These are phyloP conservation scores for Exophiala aquamarina DNA, from an alignment of 2,329 filamentous ascomycete genomes.

Conservation along the genomic window DNA sequence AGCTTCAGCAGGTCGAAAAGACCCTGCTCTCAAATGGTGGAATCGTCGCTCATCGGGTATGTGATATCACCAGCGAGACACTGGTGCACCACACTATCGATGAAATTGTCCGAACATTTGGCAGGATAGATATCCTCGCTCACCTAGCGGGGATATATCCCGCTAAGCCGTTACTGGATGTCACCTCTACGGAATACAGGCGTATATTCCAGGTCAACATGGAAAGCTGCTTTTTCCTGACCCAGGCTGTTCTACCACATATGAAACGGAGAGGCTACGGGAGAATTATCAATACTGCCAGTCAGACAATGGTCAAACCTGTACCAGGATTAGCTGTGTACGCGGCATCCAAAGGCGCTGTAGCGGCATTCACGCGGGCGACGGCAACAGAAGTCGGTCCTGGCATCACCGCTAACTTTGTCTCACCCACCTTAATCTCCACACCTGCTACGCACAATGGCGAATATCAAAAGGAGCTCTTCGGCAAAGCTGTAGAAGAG, in stretches of 20 bases:
- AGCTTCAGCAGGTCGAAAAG: slow-evolving; percentile 17
- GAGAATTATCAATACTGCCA: slow-evolving; percentile 7
- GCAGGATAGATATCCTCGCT: slow-evolving; percentile 2
- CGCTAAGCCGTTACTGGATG: background rate
- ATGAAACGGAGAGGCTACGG: slow-evolving; percentile 7
- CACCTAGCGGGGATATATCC: slow-evolving; percentile 8
- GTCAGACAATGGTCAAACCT: background rate
- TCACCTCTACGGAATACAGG: background rate
- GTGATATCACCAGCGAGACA: slow-evolving; percentile 23
- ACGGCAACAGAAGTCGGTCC: slow-evolving; percentile 7
- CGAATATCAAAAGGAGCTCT: background rate
- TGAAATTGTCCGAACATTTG: background rate
- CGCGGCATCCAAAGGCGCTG: slow-evolving; percentile 4
- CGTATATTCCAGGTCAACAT: slow-evolving; percentile 4
- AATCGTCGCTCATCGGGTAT: slow-evolving; percentile 16
- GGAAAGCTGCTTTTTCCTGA: slow-evolving; percentile 10
- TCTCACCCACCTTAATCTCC: slow-evolving; percentile 1
- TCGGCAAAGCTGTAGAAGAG: background rate
- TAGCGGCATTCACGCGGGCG: slow-evolving; percentile 3
- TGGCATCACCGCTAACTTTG: slow-evolving; percentile 6
- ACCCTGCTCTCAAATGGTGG: slow-evolving; percentile 9
- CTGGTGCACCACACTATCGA: background rate
- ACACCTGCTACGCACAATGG: background rate
- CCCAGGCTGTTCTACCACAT: slow-evolving; percentile 3
- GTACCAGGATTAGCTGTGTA: slow-evolving; percentile 2